These are phyloP conservation scores for Neospermospora avenae DNA, from an alignment of 2,329 filamentous ascomycete genomes.

Conservation along the genomic window DNA sequence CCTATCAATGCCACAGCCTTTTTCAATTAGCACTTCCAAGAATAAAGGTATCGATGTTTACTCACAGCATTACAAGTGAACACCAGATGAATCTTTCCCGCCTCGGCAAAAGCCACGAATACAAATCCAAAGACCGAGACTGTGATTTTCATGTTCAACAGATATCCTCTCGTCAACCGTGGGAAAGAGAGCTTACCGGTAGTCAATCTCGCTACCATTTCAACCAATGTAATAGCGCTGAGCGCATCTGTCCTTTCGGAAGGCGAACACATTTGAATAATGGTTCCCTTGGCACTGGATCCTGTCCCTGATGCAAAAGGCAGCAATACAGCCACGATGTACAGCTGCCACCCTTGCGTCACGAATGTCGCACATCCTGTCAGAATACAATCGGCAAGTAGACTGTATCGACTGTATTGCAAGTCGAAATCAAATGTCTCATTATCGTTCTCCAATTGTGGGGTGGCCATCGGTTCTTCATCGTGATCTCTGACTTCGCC, in stretches of 20 bases:
- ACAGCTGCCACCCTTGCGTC: conserved; percentile 64
- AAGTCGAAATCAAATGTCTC: conserved; percentile 58
- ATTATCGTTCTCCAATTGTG: conserved; percentile 18
- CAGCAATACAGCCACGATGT: conserved; percentile 59
- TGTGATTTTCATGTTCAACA: conserved; percentile 26
- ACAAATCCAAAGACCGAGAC: conserved; percentile 65
- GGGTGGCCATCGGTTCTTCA: conserved; percentile 14
- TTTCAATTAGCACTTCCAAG: background rate
- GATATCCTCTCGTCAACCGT: background rate
- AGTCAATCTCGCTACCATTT: conserved; percentile 62
- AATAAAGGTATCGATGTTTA: conserved; percentile 6
- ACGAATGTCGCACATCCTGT: conserved; percentile 63
- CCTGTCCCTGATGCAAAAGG: conserved; percentile 69
- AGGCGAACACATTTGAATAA: conserved; percentile 65
- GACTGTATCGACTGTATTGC: conserved; percentile 62
- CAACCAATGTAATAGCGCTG: conserved; percentile 65
- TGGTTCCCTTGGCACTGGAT: conserved; percentile 68
- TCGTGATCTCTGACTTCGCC: conserved; percentile 14
- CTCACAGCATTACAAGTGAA: conserved; percentile 66
- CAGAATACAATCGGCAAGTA: conserved; percentile 61
- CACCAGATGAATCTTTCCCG: conserved; percentile 57
- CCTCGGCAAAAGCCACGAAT: conserved; percentile 59
- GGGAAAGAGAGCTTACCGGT: conserved; percentile 35
- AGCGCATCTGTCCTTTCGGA: conserved; percentile 63
- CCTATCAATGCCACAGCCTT: conserved; percentile 54